Evolutionary conservation across 768 basidiomycete genomes (phyloP), one percentile per base, ranked within the genome.

Genomic region (Leccinellum luteum): DNA sequence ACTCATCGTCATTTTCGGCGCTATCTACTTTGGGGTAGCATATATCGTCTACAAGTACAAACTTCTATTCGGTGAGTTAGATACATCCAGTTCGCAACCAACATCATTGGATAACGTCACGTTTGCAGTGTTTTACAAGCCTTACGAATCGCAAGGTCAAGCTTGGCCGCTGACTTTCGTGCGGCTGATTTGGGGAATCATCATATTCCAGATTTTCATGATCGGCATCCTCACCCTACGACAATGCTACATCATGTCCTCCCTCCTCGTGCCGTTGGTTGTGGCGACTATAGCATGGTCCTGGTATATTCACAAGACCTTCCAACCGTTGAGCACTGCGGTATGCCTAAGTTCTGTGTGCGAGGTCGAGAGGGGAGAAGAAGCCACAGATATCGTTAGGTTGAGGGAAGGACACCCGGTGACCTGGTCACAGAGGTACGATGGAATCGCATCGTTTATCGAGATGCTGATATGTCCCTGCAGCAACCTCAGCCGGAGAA

Each of bases 41-140:
- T 99, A 99, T 69, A 81, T 98, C 6, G 95, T 97, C 3, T 98
- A 98, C 83, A 99, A 99, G 78, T 97, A 98, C 77, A 96, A 97
- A 66, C 80, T 98, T 4, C 78, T 98, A 0, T 97, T 96, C 65
- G 93, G 95, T 95, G 56, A 55, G 90, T 74, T n/a, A 19, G 3
- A 34, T 3, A 0, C 23, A 31, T 47, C 4, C 13, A 19, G 9
- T 32, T 28, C 51, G 14, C 17, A 32, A 23, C 34, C 27, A 9
- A 4, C 17, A 17, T 34, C 23, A 34, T 23, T 58, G n/a, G 32
- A 54, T 28, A 14, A 25, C 50, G 6, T 34, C 31, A n/a, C 12
- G 53, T 43, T 48, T 47, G 0, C 67, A 97, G 94, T 98, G 19
- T 98, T 96, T 78, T 97, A 97, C 78, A 98, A 98, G 68, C 96